Conservation (phyloP, 2,329 filamentous ascomycete species). For the Phaeomoniella chlamydospora region DNA sequence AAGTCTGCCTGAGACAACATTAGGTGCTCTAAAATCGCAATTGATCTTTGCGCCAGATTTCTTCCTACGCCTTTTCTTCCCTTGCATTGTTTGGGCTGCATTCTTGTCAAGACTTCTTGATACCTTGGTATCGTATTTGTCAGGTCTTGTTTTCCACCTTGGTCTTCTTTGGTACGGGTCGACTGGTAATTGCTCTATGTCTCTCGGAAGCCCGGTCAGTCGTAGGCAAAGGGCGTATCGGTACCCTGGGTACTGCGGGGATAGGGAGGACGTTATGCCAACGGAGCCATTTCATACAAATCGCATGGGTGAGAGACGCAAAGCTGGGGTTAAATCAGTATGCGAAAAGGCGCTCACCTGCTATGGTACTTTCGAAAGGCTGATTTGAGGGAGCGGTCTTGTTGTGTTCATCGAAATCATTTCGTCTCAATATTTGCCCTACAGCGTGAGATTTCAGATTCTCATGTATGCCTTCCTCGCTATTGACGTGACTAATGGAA, state of each 20-base stretch:
- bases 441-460: no score
- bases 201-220: background rate
- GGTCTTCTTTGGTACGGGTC: constrained; percentile 9
- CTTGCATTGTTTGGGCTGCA: constrained; percentile 1
- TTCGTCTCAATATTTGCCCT: no score
- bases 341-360: background rate
- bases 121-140: constrained; percentile 10
- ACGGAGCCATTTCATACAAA: background rate
- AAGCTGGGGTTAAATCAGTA: constrained; percentile 6
- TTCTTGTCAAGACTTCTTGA: background rate
- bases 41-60: constrained; percentile 5
- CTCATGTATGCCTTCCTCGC: no score
- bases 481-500: no score
- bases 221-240: background rate
- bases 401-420: no score
- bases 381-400: no score
- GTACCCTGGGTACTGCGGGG: constrained; percentile 1
- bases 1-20: constrained; percentile 8
- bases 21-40: constrained; percentile 10
- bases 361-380: no score
- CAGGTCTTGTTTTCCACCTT: constrained; percentile 8
- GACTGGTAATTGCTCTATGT: constrained; percentile 3
- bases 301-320: background rate
- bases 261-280: background rate
- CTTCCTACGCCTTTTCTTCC: constrained; percentile 3